These are phyloP conservation scores for Torulaspora microellipsoides DNA, from an alignment of 805 yeast species.

Conservation along the genomic window DNA sequence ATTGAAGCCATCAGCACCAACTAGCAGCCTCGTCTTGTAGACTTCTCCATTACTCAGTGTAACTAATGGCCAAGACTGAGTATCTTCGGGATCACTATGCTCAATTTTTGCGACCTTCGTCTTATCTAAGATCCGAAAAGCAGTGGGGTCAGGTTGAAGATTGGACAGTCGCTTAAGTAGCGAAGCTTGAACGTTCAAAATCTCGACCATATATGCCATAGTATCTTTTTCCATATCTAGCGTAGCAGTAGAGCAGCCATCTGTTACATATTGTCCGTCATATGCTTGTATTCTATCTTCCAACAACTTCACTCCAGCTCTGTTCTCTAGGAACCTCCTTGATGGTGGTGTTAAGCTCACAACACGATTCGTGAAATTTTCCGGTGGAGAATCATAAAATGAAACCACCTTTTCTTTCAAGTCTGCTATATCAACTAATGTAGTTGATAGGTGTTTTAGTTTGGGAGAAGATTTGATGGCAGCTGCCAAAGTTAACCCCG, in stretches of 20 bases:
- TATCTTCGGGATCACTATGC: slow-evolving; percentile 31
- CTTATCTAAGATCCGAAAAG: slow-evolving; percentile 50
- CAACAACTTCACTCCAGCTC: slow-evolving; percentile 74
- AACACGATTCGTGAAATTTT: slow-evolving; percentile 68
- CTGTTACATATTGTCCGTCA: slow-evolving; percentile 80
- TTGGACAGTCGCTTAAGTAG: slow-evolving; percentile 51
- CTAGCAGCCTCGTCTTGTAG: slow-evolving; percentile 65
- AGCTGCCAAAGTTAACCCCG: slow-evolving; percentile 82
- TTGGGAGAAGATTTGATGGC: slow-evolving; percentile 68
- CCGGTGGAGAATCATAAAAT: slow-evolving; percentile 36
- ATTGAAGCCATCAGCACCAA: slow-evolving; percentile 95
- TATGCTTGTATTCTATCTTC: slow-evolving; percentile 73
- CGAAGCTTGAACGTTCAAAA: slow-evolving; percentile 74
- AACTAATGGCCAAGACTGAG: slow-evolving; percentile 71
- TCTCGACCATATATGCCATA: slow-evolving; percentile 84
- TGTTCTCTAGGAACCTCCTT: slow-evolving; percentile 55
- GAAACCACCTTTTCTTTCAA: slow-evolving; percentile 47
- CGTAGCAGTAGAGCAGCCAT: slow-evolving; percentile 66
- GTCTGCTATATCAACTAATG: slow-evolving; percentile 69
- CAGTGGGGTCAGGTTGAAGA: slow-evolving; percentile 30
- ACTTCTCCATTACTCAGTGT: slow-evolving; percentile 58
- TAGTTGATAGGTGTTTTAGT: slow-evolving; percentile 55
- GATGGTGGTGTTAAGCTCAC: slow-evolving; percentile 83
- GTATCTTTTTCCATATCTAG: slow-evolving; percentile 63
- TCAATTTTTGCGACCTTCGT: slow-evolving; percentile 61